Evolutionary conservation across 2,329 filamentous ascomycete genomes (phyloP).

Genomic region (Blumeria hordei): DNA sequence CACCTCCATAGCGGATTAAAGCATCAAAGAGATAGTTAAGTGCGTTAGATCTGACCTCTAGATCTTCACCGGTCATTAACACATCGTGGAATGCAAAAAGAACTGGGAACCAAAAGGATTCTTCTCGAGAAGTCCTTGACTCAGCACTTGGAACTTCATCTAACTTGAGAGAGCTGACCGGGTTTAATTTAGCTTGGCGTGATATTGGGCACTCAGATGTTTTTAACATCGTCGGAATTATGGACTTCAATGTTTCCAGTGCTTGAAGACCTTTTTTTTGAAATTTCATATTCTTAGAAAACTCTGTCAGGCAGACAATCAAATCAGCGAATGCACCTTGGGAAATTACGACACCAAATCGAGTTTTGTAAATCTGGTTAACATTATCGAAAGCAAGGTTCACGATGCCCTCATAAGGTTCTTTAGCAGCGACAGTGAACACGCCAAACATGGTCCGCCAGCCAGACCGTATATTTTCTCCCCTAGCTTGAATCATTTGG

Average conservation of each 20-base stretch:
- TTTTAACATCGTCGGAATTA: constrained; percentile 82
- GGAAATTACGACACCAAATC: constrained; percentile 86
- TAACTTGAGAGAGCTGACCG: constrained; percentile 13
- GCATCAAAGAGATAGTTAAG: constrained; percentile 95
- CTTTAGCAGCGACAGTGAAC: constrained; percentile 82
- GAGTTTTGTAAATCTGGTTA: constrained; percentile 78
- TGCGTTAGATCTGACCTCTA: constrained; percentile 78
- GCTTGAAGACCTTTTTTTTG: constrained; percentile 96
- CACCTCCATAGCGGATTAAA: constrained; percentile 67
- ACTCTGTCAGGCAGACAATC: constrained; percentile 88
- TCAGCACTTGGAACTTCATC: constrained; percentile 28
- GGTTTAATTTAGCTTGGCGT: constrained; percentile 24
- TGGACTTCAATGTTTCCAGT: constrained; percentile 81
- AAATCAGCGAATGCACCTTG: constrained; percentile 94
- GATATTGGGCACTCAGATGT: constrained; percentile 88
- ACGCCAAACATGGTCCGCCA: constrained; percentile 99
- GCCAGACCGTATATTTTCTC: constrained; percentile 88
- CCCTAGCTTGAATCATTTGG: constrained; percentile 95
- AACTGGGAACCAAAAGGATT: constrained; percentile 96
- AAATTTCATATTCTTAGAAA: constrained; percentile 95
- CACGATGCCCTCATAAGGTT: constrained; percentile 86
- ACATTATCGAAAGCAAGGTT: constrained; percentile 95
- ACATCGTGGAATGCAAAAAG: constrained; percentile 97
- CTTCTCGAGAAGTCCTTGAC: constrained; percentile 69
- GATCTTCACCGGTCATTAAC: constrained; percentile 93